Evolutionary conservation across 257 asterid genomes (phyloP).

Genomic region (Pogostemon cablin): DNA sequence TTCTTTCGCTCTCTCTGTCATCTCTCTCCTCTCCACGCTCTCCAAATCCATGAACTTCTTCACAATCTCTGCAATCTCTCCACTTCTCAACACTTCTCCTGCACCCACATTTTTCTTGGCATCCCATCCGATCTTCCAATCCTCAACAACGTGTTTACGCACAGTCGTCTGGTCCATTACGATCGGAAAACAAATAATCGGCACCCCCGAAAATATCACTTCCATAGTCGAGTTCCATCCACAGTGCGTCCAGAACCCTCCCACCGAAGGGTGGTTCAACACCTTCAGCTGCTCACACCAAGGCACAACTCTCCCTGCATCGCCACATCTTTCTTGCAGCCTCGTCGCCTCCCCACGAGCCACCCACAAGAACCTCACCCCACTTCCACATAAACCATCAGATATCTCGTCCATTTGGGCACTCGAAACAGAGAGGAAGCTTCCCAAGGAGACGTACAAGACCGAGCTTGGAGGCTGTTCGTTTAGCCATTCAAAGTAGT

Average conservation of each 20-base stretch:
- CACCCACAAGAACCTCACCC: slow-evolving; percentile 68
- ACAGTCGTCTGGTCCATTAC: slow-evolving; percentile 54
- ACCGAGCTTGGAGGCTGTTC: slow-evolving; percentile 66
- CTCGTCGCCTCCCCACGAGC: slow-evolving; percentile 62
- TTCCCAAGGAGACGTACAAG: slow-evolving; percentile 66
- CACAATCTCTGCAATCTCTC: slow-evolving; percentile 41
- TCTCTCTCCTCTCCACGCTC: slow-evolving; percentile 43
- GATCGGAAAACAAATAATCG: slow-evolving; percentile 60
- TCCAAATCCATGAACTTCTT: slow-evolving; percentile 55
- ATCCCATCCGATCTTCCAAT: slow-evolving; percentile 68
- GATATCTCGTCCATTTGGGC: slow-evolving; percentile 67
- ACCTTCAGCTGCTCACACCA: slow-evolving; percentile 70
- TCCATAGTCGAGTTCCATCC: slow-evolving; percentile 80
- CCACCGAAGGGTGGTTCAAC: slow-evolving; percentile 54
- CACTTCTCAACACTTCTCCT: slow-evolving; percentile 40
- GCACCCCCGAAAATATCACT: slow-evolving; percentile 54
- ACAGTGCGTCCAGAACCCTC: slow-evolving; percentile 83
- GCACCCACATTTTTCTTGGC: slow-evolving; percentile 38
- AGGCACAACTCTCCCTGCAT: slow-evolving; percentile 46
- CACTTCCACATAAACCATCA: slow-evolving; percentile 53
- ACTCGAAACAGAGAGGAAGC: slow-evolving; percentile 59
- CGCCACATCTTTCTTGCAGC: slow-evolving; percentile 48
- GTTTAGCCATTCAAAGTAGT: slow-evolving; percentile 59
- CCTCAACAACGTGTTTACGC: slow-evolving; percentile 60
- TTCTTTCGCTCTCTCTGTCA: slow-evolving; percentile 38